phyloP scores from a whole-genome alignment of 345 rosid genomes.

The Rhizophora apiculata region DNA sequence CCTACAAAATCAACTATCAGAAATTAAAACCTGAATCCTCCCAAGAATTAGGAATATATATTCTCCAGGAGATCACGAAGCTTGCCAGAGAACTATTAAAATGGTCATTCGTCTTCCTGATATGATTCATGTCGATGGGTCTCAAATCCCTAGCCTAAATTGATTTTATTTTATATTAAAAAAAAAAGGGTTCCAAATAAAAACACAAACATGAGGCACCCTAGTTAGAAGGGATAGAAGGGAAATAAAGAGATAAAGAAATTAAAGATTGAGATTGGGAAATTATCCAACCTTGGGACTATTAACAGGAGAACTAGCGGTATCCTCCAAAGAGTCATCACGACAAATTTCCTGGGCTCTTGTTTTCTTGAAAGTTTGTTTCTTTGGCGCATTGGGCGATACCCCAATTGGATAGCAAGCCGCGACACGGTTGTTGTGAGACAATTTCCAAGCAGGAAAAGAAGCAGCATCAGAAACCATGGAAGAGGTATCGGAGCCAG shows the following conservation, averaged over 20 bases:
- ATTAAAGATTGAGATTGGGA: too few relatives aligned
- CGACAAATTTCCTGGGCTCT: slow-evolving; percentile 45
- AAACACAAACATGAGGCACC: not conserved
- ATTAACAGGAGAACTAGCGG: slow-evolving; percentile 84
- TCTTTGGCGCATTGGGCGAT: slow-evolving; percentile 26
- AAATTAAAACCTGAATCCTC: not conserved
- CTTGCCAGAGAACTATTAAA: slow-evolving; percentile 40
- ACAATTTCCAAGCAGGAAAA: slow-evolving; percentile 39
- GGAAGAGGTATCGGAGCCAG: slow-evolving; percentile 47
- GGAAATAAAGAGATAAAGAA: not conserved
- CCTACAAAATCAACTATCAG: slow-evolving; percentile 21
- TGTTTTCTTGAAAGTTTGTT: slow-evolving; percentile 45
- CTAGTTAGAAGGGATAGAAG: not conserved
- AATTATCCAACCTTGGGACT: slow-evolving; percentile 59
- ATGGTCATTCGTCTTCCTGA: slow-evolving; percentile 37
- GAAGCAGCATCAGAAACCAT: slow-evolving; percentile 76
- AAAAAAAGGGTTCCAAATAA: not conserved
- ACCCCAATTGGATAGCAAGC: slow-evolving; percentile 17
- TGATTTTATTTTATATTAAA: slow-evolving; percentile 13
- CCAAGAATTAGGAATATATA: not conserved
- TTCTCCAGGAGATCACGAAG: not conserved
- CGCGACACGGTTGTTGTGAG: slow-evolving; percentile 9
- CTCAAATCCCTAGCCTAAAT: slow-evolving; percentile 47
- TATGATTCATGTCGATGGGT: slow-evolving; percentile 34
- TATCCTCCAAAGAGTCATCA: slow-evolving; percentile 85